Evolutionary conservation across 2,329 filamentous ascomycete species (phyloP).

Genomic region (Venturia pyrina): DNA sequence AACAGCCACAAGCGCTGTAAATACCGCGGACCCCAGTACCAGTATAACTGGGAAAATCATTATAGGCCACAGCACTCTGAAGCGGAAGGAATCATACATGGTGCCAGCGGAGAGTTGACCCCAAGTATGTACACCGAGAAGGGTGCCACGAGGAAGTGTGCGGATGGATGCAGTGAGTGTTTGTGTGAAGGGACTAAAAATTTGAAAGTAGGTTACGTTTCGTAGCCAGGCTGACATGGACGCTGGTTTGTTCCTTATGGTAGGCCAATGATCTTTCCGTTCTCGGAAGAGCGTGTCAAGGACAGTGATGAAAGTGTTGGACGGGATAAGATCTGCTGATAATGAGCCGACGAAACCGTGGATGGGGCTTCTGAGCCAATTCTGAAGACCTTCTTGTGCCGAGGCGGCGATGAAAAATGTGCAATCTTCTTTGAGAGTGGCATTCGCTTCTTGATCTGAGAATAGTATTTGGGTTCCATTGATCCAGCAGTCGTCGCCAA

Average conservation of each 20-base stretch:
- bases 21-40: not conserved
- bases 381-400: not conserved
- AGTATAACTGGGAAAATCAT: not conserved
- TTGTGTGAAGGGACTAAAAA: not conserved
- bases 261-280: not conserved
- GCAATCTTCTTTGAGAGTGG: not conserved
- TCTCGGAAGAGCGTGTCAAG: not conserved
- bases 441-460: not conserved
- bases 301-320: not conserved
- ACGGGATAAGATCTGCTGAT: not conserved
- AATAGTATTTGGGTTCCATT: not conserved
- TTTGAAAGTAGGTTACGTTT: not conserved
- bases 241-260: not conserved
- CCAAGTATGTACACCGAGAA: not conserved
- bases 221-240: not conserved
- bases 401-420: not conserved
- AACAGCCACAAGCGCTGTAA: not conserved
- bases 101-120: not conserved
- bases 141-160: not conserved
- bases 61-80: not conserved
- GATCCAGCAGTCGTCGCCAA: not conserved
- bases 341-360: not conserved
- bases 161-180: not conserved
- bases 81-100: constrained; percentile 2
- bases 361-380: not conserved